Evolutionary conservation across 2,329 filamentous ascomycete species (phyloP), one percentile per base, ranked within the genome.

Genomic region (Exophiala alcalophila): DNA sequence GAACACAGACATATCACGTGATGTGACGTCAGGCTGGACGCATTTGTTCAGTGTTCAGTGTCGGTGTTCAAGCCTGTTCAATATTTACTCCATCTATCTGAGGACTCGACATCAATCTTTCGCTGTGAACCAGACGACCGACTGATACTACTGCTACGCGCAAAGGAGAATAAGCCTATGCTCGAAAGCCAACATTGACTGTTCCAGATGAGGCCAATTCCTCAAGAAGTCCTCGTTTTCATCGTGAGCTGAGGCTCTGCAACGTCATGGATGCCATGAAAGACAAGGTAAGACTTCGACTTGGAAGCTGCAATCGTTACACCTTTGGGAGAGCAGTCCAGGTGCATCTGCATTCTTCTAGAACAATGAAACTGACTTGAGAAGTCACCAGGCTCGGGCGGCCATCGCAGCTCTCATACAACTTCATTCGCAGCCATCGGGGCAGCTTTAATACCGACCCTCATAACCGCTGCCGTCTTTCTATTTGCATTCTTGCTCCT

Each of bases 371-470:
- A 14, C 31, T 37, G 26, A 39, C 47, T 36, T 9, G 26, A 25
- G 7, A 18, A 51, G 50, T 34, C 37, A 16, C 28, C 47, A 41
- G 48, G 42, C 7, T 32, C 49, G 31, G 49, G 49, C 34, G 41
- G 44, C 10, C 41, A 51, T 41, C 49, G 41, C 32, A 40, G 44
- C 15, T 55, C 45, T 5, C 58, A 57, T 10, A 70, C 73, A 19
- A 74, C 70, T 11, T 78, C 76, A 2, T 61, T 71, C 23, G 73
- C 67, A 6, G 65, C 65, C 1, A 59, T 76, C 30, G 49, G 73
- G n/a, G 68, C 68, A 20, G 74, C 72, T 15, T 59, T 76, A 5
- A 58, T 71, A 4, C 72, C 72, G 1, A 62, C 69, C 2, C 54
- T 72, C 35, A 47, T 72, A 23, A 65, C 72, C 35, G 65, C 72